Evolutionary conservation across 2,329 filamentous ascomycete genomes (phyloP), one percentile per base, ranked within the genome.

Genomic region (Penicillium concentricum): DNA sequence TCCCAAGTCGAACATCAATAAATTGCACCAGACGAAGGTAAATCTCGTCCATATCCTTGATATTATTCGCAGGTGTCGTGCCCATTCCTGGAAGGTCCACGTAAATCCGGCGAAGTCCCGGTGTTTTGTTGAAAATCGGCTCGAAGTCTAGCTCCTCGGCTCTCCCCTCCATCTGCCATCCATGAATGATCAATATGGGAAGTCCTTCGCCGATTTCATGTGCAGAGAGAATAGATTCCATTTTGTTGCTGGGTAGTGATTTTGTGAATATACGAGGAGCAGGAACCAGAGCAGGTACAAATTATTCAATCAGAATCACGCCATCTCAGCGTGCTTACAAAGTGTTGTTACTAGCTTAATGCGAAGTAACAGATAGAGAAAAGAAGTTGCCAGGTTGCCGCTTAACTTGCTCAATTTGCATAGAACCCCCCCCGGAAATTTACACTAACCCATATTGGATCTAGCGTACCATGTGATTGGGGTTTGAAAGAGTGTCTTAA

Each of bases 21-120:
- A 70, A 70, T 52, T 62, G 56, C 15, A 60, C 54, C 24, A 70
- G 60, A 18, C 64, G 68, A 48, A 28, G 22, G 48, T 62, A 67
- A 12, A 70, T 68, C 13, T 69, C 65, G 38, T 70, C 64, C n/a
- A 69, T 52, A 49, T 68, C 51, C 34, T 64, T 57, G 56, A 70
- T 30, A 44, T 57, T 52, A 37, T 66, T 60, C 8, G 68, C 66
- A 8, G 68, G 68, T 28, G 68, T 68, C 46, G 16, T 53, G 44
- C 67, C 68, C 67, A 68, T 69, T 46, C 68, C 68, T 46, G 68
- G 68, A 20, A 70, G 67, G 54, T 70, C 68, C 5, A 69, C 59
- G 45, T 70, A 70, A 32, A 70, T 69, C 12, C 68, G 64, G 26
- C 48, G 57, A 51, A 69, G 54, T n/a, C 51, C 56, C 1, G 55